These are phyloP conservation scores for Brassica rapa DNA, from an alignment of 345 rosid genomes.

Conservation along the genomic window DNA sequence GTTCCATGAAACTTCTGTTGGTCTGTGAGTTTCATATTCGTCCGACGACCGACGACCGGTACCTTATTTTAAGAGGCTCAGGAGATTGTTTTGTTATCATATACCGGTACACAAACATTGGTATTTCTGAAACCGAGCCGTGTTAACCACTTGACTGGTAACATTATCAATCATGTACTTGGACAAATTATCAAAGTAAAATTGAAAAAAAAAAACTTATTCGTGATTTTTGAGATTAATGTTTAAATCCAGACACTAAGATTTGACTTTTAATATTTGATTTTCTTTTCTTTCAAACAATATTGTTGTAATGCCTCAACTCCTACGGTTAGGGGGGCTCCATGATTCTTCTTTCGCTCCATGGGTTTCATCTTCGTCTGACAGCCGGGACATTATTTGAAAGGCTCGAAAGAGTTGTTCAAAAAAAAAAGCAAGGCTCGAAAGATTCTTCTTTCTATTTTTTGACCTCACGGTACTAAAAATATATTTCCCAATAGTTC, in stretches of 20 bases:
- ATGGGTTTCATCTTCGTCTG: background rate
- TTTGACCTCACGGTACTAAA: background rate
- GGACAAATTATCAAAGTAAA: too few species aligned
- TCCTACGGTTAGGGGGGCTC: background rate
- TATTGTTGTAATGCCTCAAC: background rate
- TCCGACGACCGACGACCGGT: background rate
- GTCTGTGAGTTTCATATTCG: background rate
- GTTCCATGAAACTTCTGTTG: background rate
- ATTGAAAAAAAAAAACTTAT: too few species aligned
- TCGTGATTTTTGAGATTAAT: too few species aligned
- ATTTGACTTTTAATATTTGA: too few species aligned
- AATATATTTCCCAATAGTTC: background rate
- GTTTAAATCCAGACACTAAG: too few species aligned
- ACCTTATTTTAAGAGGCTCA: background rate
- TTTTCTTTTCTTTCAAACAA: too few species aligned
- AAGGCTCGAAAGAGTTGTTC: background rate
- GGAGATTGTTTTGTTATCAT: too few species aligned
- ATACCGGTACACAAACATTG: too few species aligned
- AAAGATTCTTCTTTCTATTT: background rate
- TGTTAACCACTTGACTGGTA: too few species aligned
- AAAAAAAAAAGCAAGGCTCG: too few species aligned
- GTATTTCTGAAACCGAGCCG: too few species aligned
- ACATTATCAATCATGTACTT: too few species aligned
- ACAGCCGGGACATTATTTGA: background rate
- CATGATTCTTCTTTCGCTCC: background rate